Base-by-base conservation (phyloP, 345 rosid genomes). In the Aquilaria sinensis region DNA sequence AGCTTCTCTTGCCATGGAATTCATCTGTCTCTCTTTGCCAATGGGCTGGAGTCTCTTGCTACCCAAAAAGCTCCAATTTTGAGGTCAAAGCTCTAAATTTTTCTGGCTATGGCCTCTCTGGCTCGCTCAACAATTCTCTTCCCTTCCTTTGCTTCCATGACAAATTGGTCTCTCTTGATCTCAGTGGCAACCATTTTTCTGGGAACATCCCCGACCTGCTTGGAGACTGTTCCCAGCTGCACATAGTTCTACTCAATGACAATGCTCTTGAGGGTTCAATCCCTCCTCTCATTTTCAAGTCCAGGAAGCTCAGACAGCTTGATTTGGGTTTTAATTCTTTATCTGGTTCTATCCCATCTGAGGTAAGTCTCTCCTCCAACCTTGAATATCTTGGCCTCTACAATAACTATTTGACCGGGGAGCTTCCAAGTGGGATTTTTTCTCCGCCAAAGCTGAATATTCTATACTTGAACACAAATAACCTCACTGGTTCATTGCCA, bases 21-120 rank as follows among this genome's bases (percentile, higher is more conserved):
- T 57, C 70, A 11, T 43, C 66, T 32, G 53, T 64, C 12, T 56
- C 76, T 48, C 75, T 65, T 63, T 72, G 82, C 50, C 65, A 64
- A 8, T 78, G 77, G 79, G 51, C 33, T 2, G 79, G 82, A 51
- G 75, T 75, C 32, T 66, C 77, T 47, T 78, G 77, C 71, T 64
- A 53, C 58, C 55, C 73, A 55, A 9, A 37, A 37, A 61, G n/a
- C n/a, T 69, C n/a, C 14, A 69, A 12, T 48, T 62, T 67, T 23
- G 65, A 52, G 30, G 63, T 75, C 68, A 75, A 60, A 66, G 62
- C 83, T 60, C 70, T 78, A 16, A 75, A 75, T 59, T 68, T 78
- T 53, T 66, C 75, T 49, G 73, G 70, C 12, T 62, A 63, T 50
- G 73, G 75, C 56, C 64, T 78, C 56, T 63, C 71, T n/a, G 80